phyloP scores from a whole-genome alignment of 2,329 filamentous ascomycete genomes.

The Herpotrichia juniperi region DNA sequence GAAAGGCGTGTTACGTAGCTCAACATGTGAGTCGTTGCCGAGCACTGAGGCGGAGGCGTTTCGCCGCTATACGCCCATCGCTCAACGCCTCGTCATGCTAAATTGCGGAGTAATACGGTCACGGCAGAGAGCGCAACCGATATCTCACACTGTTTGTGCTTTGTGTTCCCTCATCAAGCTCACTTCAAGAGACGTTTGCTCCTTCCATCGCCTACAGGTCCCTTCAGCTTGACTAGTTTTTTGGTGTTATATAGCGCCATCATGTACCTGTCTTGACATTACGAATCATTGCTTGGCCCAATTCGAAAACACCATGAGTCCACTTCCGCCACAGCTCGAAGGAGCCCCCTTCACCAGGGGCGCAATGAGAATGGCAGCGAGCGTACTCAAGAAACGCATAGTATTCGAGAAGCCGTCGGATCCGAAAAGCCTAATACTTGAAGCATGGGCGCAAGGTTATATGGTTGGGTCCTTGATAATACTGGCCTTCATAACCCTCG shows the following conservation, averaged over 20 bases:
- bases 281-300: slow-evolving; percentile 21
- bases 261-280: slow-evolving; percentile 26
- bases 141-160: slow-evolving; percentile 14
- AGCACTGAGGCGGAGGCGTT: slow-evolving; percentile 19
- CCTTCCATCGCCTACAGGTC: slow-evolving; percentile 9
- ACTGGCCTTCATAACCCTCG: slow-evolving; percentile 55
- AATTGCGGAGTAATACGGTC: slow-evolving; percentile 38
- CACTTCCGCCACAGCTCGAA: slow-evolving; percentile 14
- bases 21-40: slow-evolving; percentile 24
- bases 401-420: slow-evolving; percentile 39
- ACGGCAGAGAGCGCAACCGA: slow-evolving; percentile 21
- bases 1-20: too few relatives aligned
- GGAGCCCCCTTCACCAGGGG: slow-evolving; percentile 19
- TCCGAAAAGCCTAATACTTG: slow-evolving; percentile 42
- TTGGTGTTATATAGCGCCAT: slow-evolving; percentile 11
- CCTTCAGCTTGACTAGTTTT: slow-evolving; percentile 9
- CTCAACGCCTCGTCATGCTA: slow-evolving; percentile 30
- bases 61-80: slow-evolving; percentile 17
- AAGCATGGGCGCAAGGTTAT: slow-evolving; percentile 49
- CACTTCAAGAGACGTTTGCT: background rate
- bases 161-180: background rate
- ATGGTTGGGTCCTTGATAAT: slow-evolving; percentile 53
- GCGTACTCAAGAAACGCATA: slow-evolving; percentile 8
- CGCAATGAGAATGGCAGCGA: background rate
- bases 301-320: slow-evolving; percentile 11